phyloP scores from a whole-genome alignment of 495 filamentous ascomycete genomes.

The Trichoderma reesei region DNA sequence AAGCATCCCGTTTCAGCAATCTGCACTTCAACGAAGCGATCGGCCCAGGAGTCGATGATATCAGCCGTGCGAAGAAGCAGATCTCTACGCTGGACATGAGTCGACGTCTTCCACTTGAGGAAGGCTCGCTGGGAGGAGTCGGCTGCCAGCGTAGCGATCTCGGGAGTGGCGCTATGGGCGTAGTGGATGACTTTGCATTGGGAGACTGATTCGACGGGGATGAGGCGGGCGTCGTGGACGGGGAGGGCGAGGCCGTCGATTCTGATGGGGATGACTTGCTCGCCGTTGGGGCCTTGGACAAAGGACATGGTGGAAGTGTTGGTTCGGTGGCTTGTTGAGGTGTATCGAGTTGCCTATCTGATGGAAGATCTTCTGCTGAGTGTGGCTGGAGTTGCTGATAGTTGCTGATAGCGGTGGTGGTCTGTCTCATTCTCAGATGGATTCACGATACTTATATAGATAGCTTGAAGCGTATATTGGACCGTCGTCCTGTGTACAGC shows the following conservation, averaged over 20 bases:
- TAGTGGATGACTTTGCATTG: background rate
- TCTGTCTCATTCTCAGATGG: too few species aligned
- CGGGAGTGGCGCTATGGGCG: background rate
- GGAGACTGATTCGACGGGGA: background rate
- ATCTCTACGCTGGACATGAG: background rate
- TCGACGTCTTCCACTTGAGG: background rate
- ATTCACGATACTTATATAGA: too few species aligned
- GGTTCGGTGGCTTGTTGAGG: too few species aligned
- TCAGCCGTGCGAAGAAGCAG: background rate
- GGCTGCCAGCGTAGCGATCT: background rate
- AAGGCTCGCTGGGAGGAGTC: background rate
- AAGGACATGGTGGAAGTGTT: background rate
- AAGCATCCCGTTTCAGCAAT: background rate
- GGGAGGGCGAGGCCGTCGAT: background rate
- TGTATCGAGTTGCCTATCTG: too few species aligned
- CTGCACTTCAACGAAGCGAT: background rate
- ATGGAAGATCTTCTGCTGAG: too few species aligned
- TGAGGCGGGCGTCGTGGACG: background rate
- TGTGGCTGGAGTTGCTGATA: too few species aligned
- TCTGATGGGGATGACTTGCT: background rate
- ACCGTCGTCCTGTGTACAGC: too few species aligned
- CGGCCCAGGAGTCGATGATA: background rate
- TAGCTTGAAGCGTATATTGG: too few species aligned
- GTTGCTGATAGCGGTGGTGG: too few species aligned
- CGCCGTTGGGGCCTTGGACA: background rate